phyloP scores from a whole-genome alignment of 768 basidiomycete species.

The Rhizopogon vinicolor region DNA sequence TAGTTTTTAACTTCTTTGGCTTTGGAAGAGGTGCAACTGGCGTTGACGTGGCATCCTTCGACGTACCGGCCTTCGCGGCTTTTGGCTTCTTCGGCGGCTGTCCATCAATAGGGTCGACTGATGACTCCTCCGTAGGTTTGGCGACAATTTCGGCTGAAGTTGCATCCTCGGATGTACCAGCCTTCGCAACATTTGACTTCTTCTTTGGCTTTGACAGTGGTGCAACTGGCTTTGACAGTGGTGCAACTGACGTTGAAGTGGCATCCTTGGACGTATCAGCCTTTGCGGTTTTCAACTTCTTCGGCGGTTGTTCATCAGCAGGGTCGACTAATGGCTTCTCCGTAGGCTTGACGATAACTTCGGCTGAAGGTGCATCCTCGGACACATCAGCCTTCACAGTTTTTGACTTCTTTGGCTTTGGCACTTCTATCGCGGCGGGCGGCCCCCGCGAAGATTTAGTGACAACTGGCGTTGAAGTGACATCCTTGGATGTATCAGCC shows the following conservation, averaged over 20 bases:
- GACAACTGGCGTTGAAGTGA: not conserved
- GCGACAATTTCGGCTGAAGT: not conserved
- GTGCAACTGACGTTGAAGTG: not conserved
- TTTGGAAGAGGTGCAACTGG: too few species aligned
- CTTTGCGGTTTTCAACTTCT: not conserved
- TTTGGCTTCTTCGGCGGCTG: not conserved
- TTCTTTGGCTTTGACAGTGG: not conserved
- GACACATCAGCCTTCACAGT: not conserved
- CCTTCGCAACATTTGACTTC: conserved; percentile 4
- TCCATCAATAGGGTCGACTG: not conserved
- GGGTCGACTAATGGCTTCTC: conserved; percentile 1
- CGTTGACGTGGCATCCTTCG: conserved; percentile 2
- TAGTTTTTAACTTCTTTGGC: conserved; percentile 6
- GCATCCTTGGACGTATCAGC: not conserved
- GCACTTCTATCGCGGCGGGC: not conserved
- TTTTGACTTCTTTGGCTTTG: not conserved
- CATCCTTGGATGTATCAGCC: conserved; percentile 10
- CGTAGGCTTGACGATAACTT: not conserved
- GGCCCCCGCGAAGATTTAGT: not conserved
- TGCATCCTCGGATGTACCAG: not conserved
- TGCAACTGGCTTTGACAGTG: not conserved
- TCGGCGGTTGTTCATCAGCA: too few species aligned
- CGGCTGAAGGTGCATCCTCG: not conserved
- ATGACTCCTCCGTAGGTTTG: conserved; percentile 7
- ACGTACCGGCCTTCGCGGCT: conserved; percentile 7